phyloP scores from a whole-genome alignment of 352 stramenopile species.

The Sclerospora graminicola region DNA sequence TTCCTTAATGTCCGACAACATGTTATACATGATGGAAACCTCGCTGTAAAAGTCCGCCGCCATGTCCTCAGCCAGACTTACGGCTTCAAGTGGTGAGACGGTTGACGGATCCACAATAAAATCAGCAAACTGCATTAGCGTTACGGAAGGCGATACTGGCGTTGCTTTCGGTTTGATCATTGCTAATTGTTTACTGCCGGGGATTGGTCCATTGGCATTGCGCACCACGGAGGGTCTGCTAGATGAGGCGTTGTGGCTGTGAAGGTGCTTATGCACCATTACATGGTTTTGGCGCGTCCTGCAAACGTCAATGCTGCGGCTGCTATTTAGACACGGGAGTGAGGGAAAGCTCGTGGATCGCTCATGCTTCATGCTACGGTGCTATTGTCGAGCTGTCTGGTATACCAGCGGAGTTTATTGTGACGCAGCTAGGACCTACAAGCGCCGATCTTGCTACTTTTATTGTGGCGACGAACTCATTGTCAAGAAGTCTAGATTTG shows the following conservation, averaged over 20 bases:
- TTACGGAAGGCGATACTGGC: constrained; percentile 2
- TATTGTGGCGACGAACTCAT: too few species aligned
- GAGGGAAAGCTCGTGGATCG: constrained; percentile 20
- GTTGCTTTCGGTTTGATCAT: constrained; percentile 14
- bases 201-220: constrained; percentile 1
- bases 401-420: too few species aligned
- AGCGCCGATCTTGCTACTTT: too few species aligned
- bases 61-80: constrained; percentile 44
- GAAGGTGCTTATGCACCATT: constrained; percentile 36
- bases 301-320: constrained; percentile 12
- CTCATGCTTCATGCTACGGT: constrained; percentile 36
- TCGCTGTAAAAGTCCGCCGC: constrained; percentile 55
- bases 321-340: constrained; percentile 18
- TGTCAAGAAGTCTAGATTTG: neutral
- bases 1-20: constrained; percentile 51
- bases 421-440: too few species aligned
- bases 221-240: constrained; percentile 5
- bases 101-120: constrained; percentile 32
- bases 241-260: constrained; percentile 11
- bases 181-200: constrained; percentile 1
- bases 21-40: constrained; percentile 50
- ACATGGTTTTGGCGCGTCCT: constrained; percentile 20
- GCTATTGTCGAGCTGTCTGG: too few species aligned
- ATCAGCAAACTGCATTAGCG: constrained; percentile 19
- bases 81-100: constrained; percentile 33